A percentile compares a stretch with the other conserved stretches of the same genome.
Evolutionary conservation across 768 basidiomycete genomes (phyloP).

Genomic region (Chalciporus piperatus): DNA sequence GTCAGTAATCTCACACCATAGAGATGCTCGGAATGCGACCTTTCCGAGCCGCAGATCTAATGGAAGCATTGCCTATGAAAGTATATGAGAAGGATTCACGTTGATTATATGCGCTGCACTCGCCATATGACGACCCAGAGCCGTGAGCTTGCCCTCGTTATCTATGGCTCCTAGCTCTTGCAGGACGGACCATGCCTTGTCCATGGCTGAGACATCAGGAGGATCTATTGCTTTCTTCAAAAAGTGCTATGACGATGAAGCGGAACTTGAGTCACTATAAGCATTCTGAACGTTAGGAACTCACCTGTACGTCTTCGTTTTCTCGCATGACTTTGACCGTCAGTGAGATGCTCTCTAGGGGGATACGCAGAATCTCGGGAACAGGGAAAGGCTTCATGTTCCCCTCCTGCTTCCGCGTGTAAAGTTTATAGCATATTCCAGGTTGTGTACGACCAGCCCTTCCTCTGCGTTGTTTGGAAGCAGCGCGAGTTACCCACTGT

Average conservation of each 20-base stretch:
- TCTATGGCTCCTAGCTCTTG: constrained; percentile 78
- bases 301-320: constrained; percentile 73
- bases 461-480: constrained; percentile 80
- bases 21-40: constrained; percentile 34
- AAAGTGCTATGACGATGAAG: constrained; percentile 45
- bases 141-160: constrained; percentile 61
- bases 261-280: not conserved
- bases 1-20: constrained; percentile 2
- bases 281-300: constrained; percentile 11
- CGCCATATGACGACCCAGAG: constrained; percentile 80
- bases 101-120: constrained; percentile 8
- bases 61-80: constrained; percentile 70
- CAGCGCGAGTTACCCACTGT: constrained; percentile 74
- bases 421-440: constrained; percentile 86
- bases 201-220: constrained; percentile 70
- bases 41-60: constrained; percentile 86
- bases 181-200: constrained; percentile 70
- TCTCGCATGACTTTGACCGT: constrained; percentile 79
- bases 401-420: constrained; percentile 68
- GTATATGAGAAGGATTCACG: not conserved
- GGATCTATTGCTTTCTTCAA: constrained; percentile 79
- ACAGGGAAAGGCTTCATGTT: constrained; percentile 70
- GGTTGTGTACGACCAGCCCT: constrained; percentile 86
- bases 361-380: constrained; percentile 87
- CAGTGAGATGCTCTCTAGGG: constrained; percentile 78